Evolutionary conservation across 2,329 filamentous ascomycete species (phyloP).

Genomic region (Tolypocladium guangdongense): DNA sequence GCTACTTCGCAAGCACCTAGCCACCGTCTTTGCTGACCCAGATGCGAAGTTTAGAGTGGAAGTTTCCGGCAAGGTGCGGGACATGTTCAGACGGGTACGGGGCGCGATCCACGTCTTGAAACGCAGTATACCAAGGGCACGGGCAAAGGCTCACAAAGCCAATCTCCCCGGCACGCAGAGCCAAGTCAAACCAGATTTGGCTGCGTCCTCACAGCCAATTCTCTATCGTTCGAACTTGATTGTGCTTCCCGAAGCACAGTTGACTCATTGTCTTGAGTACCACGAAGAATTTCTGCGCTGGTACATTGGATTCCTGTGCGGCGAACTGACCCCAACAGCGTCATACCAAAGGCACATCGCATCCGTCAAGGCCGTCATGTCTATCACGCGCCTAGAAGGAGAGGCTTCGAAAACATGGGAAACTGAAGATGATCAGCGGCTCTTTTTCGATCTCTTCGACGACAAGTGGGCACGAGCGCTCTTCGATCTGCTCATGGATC

Average conservation of each 20-base stretch:
- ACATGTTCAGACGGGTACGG: conserved; percentile 65
- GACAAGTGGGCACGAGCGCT: conserved; percentile 49
- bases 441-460: conserved; percentile 33
- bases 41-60: conserved; percentile 82
- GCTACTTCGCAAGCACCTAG: conserved; percentile 54
- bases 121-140: conserved; percentile 27
- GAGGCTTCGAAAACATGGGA: conserved; percentile 35
- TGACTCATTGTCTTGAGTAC: conserved; percentile 29
- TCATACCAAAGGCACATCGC: conserved; percentile 88
- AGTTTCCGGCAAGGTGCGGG: conserved; percentile 61
- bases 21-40: conserved; percentile 67
- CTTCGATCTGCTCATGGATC: conserved; percentile 72
- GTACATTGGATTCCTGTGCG: conserved; percentile 62
- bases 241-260: conserved; percentile 23
- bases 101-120: conserved; percentile 50
- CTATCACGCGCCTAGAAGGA: conserved; percentile 60
- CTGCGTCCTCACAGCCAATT: conserved; percentile 15
- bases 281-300: conserved; percentile 59
- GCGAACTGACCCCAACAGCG: conserved; percentile 66
- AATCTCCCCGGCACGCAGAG: conserved; percentile 7
- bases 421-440: conserved; percentile 25
- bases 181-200: not conserved
- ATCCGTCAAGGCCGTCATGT: conserved; percentile 57
- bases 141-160: conserved; percentile 24
- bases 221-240: conserved; percentile 29